Conservation (phyloP, 1,284 basidiomycete species). For the Tremellales sp. region DNA sequence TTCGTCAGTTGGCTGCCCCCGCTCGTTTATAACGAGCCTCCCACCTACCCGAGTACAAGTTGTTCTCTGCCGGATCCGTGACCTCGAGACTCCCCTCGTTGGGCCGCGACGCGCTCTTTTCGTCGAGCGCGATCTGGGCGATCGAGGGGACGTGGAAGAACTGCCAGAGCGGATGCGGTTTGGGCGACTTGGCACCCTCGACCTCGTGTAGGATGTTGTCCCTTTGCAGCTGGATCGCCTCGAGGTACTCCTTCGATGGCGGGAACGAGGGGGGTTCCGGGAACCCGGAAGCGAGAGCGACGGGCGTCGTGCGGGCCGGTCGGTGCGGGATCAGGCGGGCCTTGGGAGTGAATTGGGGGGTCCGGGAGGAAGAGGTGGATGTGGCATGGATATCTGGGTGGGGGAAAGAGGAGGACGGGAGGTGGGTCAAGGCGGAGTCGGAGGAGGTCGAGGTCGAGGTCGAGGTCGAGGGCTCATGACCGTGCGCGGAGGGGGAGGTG, state of each 20-base stretch:
- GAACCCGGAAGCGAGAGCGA: constrained; percentile 33
- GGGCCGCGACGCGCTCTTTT: constrained; percentile 11
- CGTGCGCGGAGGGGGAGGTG: constrained; percentile 8
- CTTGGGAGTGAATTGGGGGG: constrained; percentile 32
- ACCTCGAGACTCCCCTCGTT: constrained; percentile 31
- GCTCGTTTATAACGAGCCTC: not conserved
- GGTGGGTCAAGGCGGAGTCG: not conserved
- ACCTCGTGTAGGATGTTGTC: too few relatives aligned
- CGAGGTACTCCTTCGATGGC: constrained; percentile 29
- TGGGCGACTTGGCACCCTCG: constrained; percentile 1
- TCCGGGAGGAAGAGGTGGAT: not conserved
- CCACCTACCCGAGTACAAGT: not conserved
- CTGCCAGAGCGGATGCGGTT: constrained; percentile 44
- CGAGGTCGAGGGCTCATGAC: constrained; percentile 7
- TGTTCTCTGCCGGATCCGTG: constrained; percentile 20
- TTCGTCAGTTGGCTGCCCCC: not conserved
- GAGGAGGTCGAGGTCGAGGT: constrained; percentile 4
- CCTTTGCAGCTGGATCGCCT: constrained; percentile 3
- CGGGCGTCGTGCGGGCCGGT: constrained; percentile 32
- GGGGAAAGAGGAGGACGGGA: constrained; percentile 3
- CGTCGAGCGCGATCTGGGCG: constrained; percentile 3
- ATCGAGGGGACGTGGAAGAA: constrained; percentile 43
- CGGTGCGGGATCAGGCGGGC: constrained; percentile 34
- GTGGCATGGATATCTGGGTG: not conserved
- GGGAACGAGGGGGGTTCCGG: constrained; percentile 40